Base-by-base conservation (phyloP, 345 rosid genomes). In the Rhodamnia rubescens region DNA sequence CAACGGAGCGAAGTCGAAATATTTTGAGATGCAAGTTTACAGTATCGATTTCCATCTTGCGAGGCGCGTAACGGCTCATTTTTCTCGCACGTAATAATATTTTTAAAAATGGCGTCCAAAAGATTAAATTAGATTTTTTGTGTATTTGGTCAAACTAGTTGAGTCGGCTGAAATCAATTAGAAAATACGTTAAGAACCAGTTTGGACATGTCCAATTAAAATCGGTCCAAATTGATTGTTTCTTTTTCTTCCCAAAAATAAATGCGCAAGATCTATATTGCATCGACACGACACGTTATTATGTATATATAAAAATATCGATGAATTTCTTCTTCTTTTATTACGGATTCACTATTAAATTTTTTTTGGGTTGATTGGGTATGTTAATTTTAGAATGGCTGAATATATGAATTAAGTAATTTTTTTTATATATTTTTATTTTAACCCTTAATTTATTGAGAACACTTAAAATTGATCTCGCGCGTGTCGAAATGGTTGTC, bases 1-100 rank as follows among this genome's bases (percentile, higher is more conserved):
- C 47, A 5, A 36, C 26, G 5, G 0, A 36, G 40, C 6, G 26
- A 21, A 36, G 12, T 20, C 0, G 47, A 36, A 32, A 0, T 24
- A 32, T 36, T 69, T 18, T 13, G 20, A 36, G 11, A 18, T 36
- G 47, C 36, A 11, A 69, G 18, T 32, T 69, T 36, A 1, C 26
- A 18, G 2, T 20, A 22, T 9, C 47, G 2, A 3, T 18, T 36
- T 36, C 80, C 47, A 69, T 36, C 47, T 36, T 8, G 7, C 14
- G 7, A 18, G 7, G 11, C 6, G 26, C 18, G 78, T 8, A 32
- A 32, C 16, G 24, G 7, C 24, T 64, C 42, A 4, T 69, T 18
- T 8, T 69, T 69, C 22, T 32, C 8, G 4, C 44, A 16, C 9
- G 3, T 2, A 20, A 22, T 22, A 8, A 55, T 55, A 22, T 8